Conservation (phyloP, 176 grass and related monocot species). For the Rhynchospora breviuscula region DNA sequence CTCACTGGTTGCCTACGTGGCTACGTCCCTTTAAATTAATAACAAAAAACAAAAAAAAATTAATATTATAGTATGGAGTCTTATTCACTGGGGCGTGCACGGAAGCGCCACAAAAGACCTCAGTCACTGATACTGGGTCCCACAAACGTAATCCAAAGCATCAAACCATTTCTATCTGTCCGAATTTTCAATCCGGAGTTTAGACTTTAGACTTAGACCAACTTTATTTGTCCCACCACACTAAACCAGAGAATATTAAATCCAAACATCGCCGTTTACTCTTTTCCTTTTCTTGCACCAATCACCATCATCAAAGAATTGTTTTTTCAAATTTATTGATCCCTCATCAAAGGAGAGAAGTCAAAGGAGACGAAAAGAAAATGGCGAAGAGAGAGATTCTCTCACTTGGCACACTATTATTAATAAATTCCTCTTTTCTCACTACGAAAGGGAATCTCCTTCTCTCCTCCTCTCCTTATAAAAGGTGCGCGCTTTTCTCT, state of each 20-base stretch:
- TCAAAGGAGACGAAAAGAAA: not conserved
- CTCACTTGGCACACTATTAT: not conserved
- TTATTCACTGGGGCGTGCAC: not conserved
- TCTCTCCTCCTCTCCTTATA: constrained; percentile 23
- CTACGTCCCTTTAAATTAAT: too few relatives aligned
- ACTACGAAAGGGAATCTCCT: constrained; percentile 18
- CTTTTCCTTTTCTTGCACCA: not conserved
- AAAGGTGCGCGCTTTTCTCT: constrained; percentile 21
- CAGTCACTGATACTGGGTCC: not conserved
- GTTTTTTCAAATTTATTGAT: not conserved
- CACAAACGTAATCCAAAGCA: not conserved
- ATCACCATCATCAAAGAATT: not conserved
- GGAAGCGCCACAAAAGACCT: not conserved
- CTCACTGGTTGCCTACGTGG: too few relatives aligned
- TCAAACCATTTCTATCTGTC: not conserved
- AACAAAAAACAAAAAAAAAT: too few relatives aligned
- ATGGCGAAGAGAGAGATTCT: constrained; percentile 7
- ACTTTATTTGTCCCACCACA: not conserved
- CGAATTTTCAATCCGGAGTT: not conserved
- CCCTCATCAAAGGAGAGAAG: not conserved
- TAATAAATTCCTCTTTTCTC: not conserved
- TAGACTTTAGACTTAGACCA: not conserved
- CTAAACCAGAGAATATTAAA: not conserved
- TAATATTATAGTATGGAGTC: not conserved
- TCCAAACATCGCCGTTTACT: constrained; percentile 1